Conservation (phyloP, 495 filamentous ascomycete genomes). For the Penicillium tannophilum region DNA sequence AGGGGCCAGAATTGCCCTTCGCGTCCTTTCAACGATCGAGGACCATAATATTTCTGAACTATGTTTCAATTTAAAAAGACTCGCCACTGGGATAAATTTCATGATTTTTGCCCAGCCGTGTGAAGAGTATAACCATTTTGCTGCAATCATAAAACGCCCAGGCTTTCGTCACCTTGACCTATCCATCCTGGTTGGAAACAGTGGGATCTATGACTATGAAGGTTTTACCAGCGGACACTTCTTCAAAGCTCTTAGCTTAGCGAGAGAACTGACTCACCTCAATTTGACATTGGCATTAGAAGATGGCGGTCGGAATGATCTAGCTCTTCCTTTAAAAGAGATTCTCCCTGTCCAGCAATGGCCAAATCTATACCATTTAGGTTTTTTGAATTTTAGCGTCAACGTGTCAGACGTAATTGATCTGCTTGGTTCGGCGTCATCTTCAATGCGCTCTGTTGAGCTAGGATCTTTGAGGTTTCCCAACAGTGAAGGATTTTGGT, state of each 20-base stretch:
- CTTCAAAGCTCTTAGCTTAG: conserved; percentile 13
- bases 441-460: conserved; percentile 15
- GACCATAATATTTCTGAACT: conserved; percentile 25
- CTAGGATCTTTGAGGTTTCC: conserved; percentile 19
- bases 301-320: conserved; percentile 5
- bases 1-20: conserved; percentile 24
- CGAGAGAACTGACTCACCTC: conserved; percentile 19
- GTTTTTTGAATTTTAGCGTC: conserved; percentile 7
- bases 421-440: conserved; percentile 9
- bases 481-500: conserved; percentile 8
- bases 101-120: conserved; percentile 12
- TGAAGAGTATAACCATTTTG: conserved; percentile 23
- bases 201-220: conserved; percentile 13
- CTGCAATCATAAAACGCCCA: conserved; percentile 17
- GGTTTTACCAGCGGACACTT: conserved; percentile 20
- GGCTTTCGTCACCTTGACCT: conserved; percentile 22
- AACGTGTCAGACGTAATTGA: conserved; percentile 15
- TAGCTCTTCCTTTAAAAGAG: conserved; percentile 13
- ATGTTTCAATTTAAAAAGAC: conserved; percentile 19
- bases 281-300: conserved; percentile 18
- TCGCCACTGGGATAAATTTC: conserved; percentile 20
- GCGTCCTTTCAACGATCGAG: conserved; percentile 17
- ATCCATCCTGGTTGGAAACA: conserved; percentile 11
- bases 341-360: conserved; percentile 18
- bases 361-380: conserved; percentile 16